Conservation (phyloP, 169 alveolate genomes). For the Plasmodium vivax region DNA sequence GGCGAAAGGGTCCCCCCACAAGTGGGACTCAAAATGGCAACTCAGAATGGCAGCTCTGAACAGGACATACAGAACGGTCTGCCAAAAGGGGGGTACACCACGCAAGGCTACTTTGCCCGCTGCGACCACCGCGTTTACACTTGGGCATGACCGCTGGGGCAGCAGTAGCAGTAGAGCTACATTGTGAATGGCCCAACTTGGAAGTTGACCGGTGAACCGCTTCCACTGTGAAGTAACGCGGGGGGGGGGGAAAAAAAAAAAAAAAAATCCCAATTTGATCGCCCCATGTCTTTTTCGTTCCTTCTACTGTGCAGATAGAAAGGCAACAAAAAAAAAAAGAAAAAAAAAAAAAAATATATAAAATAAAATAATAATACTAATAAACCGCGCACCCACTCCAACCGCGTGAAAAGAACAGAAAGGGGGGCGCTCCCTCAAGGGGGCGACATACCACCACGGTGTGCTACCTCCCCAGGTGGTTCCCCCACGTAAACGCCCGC, state of each 20-base stretch:
- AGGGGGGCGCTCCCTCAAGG: background rate
- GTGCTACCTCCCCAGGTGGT: background rate
- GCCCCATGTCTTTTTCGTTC: too few species aligned
- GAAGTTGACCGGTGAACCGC: too few species aligned
- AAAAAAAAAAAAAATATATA: background rate
- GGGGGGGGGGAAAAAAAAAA: too few species aligned
- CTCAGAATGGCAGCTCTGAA: background rate
- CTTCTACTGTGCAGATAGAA: background rate
- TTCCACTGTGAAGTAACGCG: too few species aligned
- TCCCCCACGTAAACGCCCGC: constrained; percentile 10
- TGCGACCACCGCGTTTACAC: background rate
- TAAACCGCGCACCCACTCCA: background rate
- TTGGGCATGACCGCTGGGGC: too few species aligned
- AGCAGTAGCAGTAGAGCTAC: too few species aligned
- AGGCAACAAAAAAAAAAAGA: background rate
- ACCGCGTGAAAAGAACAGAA: background rate
- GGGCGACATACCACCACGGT: background rate
- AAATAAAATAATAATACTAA: background rate
- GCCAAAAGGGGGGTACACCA: background rate
- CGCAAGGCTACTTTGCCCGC: background rate
- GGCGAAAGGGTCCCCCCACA: background rate
- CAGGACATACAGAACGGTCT: background rate
- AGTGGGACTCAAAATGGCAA: too few species aligned
- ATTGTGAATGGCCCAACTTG: too few species aligned
- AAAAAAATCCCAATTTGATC: too few species aligned